phyloP scores from a whole-genome alignment of 2,329 filamentous ascomycete genomes.

The Stemphylium vesicarium region DNA sequence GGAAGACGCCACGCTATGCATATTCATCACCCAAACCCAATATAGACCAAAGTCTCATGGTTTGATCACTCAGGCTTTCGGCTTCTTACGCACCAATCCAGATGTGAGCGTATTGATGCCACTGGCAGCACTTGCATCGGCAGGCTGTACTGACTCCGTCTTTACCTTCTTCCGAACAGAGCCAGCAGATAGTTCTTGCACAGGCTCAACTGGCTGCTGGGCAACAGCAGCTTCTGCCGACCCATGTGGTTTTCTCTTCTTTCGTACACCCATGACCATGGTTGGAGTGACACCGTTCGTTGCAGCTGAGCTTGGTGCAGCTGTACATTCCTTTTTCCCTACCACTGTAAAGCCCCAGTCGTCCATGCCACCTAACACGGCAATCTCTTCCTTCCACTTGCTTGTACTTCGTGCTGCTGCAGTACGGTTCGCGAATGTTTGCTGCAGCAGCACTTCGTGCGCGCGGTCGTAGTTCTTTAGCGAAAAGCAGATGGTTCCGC shows the following conservation, averaged over 20 bases:
- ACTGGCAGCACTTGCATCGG: constrained; percentile 17
- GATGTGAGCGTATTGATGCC: constrained; percentile 37
- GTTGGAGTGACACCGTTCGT: constrained; percentile 23
- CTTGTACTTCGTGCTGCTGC: constrained; percentile 69
- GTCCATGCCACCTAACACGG: constrained; percentile 45
- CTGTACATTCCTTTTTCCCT: constrained; percentile 30
- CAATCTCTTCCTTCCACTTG: constrained; percentile 74
- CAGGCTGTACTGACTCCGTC: constrained; percentile 21
- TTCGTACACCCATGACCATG: constrained; percentile 39
- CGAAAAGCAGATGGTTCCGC: constrained; percentile 69
- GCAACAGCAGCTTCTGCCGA: constrained; percentile 8
- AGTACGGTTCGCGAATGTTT: constrained; percentile 73
- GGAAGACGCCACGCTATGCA: constrained; percentile 29
- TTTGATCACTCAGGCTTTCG: constrained; percentile 27
- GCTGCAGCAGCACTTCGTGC: constrained; percentile 71
- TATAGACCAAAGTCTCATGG: background rate
- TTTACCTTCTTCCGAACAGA: constrained; percentile 45
- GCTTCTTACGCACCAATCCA: constrained; percentile 46
- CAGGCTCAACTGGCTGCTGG: constrained; percentile 9
- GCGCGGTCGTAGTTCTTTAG: constrained; percentile 71
- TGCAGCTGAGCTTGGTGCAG: background rate
- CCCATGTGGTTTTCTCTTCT: constrained; percentile 44
- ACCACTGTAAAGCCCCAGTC: constrained; percentile 38
- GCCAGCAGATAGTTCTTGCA: constrained; percentile 26
- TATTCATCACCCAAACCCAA: background rate